Conservation (phyloP, 2,329 filamentous ascomycete species). For the Botrytis sinoallii region DNA sequence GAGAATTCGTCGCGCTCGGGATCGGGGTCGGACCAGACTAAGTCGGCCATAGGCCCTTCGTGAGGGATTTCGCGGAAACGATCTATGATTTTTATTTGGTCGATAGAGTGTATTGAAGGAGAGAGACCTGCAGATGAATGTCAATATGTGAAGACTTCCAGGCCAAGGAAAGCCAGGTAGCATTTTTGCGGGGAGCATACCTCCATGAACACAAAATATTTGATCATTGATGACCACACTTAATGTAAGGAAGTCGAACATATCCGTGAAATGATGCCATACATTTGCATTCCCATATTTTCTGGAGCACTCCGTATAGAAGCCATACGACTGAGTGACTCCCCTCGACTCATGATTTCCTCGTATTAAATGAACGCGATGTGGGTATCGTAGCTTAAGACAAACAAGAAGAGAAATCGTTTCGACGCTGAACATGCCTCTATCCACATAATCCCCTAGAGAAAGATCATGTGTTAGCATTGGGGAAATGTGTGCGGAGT, state of each 20-base stretch:
- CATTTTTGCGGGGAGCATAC: slow-evolving; percentile 42
- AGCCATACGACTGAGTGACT: slow-evolving; percentile 97
- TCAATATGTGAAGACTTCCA: slow-evolving; percentile 14
- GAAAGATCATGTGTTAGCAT: slow-evolving; percentile 15
- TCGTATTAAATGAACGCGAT: slow-evolving; percentile 91
- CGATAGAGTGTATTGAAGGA: slow-evolving; percentile 92
- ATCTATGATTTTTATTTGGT: slow-evolving; percentile 99
- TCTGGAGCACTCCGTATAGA: slow-evolving; percentile 96
- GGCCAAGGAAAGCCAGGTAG: slow-evolving; percentile 22
- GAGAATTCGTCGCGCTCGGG: slow-evolving; percentile 97
- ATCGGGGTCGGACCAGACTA: slow-evolving; percentile 98
- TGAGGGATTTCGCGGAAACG: slow-evolving; percentile 98
- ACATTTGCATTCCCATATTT: slow-evolving; percentile 99
- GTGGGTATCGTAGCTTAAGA: slow-evolving; percentile 92
- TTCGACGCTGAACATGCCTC: slow-evolving; percentile 97
- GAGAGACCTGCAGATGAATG: slow-evolving; percentile 59
- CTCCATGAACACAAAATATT: slow-evolving; percentile 98
- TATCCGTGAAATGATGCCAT: slow-evolving; percentile 99
- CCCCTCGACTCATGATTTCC: slow-evolving; percentile 97
- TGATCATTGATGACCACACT: slow-evolving; percentile 98
- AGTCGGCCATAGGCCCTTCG: slow-evolving; percentile 98
- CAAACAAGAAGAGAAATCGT: slow-evolving; percentile 97
- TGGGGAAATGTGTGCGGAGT: slow-evolving; percentile 6
- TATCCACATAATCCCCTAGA: slow-evolving; percentile 88
- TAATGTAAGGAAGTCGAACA: slow-evolving; percentile 97